Conservation (phyloP, 257 asterid species). For the Salvia hispanica region DNA sequence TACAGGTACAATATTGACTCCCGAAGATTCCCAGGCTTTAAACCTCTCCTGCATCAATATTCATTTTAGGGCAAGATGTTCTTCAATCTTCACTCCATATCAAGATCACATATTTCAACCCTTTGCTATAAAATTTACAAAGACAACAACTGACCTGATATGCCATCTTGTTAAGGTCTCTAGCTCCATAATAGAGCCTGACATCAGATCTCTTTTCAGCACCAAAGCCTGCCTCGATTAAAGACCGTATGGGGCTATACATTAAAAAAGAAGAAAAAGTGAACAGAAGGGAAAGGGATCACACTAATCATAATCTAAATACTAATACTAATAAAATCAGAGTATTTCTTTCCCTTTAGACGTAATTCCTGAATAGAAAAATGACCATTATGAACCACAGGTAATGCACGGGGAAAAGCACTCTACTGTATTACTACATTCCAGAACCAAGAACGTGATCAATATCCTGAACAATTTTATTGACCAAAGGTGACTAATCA, state of each 20-base stretch:
- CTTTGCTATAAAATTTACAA: constrained; percentile 8
- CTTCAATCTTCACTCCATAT: not conserved
- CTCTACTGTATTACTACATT: not conserved
- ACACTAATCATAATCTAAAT: not conserved
- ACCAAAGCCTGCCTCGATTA: constrained; percentile 78
- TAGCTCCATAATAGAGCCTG: constrained; percentile 92
- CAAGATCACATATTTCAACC: not conserved
- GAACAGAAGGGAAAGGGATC: constrained; percentile 11
- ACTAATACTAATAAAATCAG: constrained; percentile 6
- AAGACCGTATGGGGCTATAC: constrained; percentile 86
- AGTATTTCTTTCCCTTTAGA: not conserved
- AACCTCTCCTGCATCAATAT: constrained; percentile 64
- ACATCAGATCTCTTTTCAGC: constrained; percentile 82
- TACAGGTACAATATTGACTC: constrained; percentile 84
- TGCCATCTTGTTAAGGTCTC: constrained; percentile 87
- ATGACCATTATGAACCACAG: not conserved
- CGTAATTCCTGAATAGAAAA: not conserved
- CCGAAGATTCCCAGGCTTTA: constrained; percentile 77
- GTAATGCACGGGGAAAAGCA: constrained; percentile 14
- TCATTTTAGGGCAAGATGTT: not conserved
- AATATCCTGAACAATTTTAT: not conserved
- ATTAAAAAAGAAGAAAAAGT: constrained; percentile 27
- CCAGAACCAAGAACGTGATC: constrained; percentile 12
- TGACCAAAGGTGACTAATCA: not conserved
- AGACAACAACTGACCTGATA: constrained; percentile 62